A percentile compares a stretch with the other conserved stretches of the same genome.
phyloP scores from a whole-genome alignment of 148 eudicot species.

The Diospyros lotus region DNA sequence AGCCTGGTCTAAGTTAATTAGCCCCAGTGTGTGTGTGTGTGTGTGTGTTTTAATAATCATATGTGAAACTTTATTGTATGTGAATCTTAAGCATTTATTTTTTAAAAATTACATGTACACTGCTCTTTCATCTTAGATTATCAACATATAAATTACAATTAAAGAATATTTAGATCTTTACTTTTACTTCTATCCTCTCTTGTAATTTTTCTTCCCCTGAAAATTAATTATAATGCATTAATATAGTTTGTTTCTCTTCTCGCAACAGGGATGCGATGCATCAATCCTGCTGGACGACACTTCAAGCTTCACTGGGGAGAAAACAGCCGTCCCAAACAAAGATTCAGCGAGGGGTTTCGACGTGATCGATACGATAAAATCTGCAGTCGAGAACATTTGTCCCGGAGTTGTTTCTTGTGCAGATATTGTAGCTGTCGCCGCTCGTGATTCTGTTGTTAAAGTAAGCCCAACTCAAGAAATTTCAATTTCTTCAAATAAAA shows the following conservation, averaged over 20 bases:
- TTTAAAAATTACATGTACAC: too few relatives aligned
- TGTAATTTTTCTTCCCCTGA: too few relatives aligned
- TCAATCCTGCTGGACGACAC: slow-evolving; percentile 16
- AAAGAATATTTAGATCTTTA: background rate
- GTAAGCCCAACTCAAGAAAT: background rate
- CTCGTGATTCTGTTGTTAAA: slow-evolving; percentile 14
- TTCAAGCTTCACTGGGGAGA: slow-evolving; percentile 15
- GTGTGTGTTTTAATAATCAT: too few relatives aligned
- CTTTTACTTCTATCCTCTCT: too few relatives aligned
- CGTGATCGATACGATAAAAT: slow-evolving; percentile 14
- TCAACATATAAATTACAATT: too few relatives aligned
- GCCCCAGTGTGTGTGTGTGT: too few relatives aligned
- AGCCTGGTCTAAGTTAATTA: too few relatives aligned
- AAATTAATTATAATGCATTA: too few relatives aligned
- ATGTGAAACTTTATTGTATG: too few relatives aligned
- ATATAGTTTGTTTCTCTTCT: background rate
- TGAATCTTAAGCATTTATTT: too few relatives aligned
- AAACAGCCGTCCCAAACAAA: slow-evolving; percentile 6
- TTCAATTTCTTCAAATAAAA: too few relatives aligned
- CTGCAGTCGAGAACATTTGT: slow-evolving; percentile 6
- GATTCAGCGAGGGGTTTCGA: slow-evolving; percentile 8
- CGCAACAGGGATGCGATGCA: slow-evolving; percentile 20
- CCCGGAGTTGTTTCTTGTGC: slow-evolving; percentile 22
- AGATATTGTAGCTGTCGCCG: slow-evolving; percentile 12
- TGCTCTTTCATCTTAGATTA: too few relatives aligned